Evolutionary conservation across 2,329 filamentous ascomycete genomes (phyloP), one percentile per base, ranked within the genome.

Genomic region (Alternaria rosae): DNA sequence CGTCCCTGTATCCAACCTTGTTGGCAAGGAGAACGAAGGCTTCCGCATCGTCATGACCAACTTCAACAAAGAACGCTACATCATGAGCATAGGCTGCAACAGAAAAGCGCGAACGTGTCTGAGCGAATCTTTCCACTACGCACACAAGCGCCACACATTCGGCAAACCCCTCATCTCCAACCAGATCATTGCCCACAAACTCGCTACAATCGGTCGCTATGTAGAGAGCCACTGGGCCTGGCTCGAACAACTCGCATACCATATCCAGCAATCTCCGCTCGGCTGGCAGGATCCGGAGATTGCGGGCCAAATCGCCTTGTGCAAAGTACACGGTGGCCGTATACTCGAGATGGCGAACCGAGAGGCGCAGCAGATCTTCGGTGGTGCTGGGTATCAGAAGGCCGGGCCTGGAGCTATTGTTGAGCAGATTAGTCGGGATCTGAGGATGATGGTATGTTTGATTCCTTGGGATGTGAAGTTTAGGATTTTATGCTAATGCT

Each of bases 191-290:
- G 82, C 85, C 17, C 80, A 84, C 20, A 89, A 90, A 71, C 81
- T 90, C 13, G 83, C 85, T n/a, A 86, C 84, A 35, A 82, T 89
- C 53, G 87, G 86, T 0, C 80, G 85, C 11, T 82, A 85, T 66
- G 84, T 90, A n/a, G 88, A 89, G 65, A 84, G 85, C 0, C 85
- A 87, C 47, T 87, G 86, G 76, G 85, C 87, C 0, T 89, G 87
- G 79, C 74, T 89, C 60, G 88, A 90, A 68, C 87, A 89, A 70
- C 78, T 89, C 3, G 86, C 85, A 6, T 86, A 85, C 70, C 85
- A 86, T 47, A 79, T 86, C 44, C 80, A 85, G 60, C 71, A 79
- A 9, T 81, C 80, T 5, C 78, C 81, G 64, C 69, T 81, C 57
- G 73, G 69, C 4, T 81, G 78, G 75, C 73, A 80, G 54, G 77